Base-by-base conservation (phyloP, 176 grass and related monocot species). In the Neostapfia colusana region DNA sequence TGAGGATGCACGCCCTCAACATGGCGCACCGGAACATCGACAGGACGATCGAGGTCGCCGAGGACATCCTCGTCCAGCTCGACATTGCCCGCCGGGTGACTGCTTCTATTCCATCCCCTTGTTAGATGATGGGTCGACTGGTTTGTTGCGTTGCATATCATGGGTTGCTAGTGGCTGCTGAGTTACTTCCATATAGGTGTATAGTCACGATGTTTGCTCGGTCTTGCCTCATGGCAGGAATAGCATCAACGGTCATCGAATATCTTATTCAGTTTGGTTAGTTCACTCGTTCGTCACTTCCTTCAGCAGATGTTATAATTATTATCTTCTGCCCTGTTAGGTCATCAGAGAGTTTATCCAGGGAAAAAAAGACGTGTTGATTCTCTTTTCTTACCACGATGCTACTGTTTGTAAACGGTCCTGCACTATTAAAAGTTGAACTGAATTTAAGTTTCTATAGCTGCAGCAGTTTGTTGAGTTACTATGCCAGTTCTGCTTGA, bases 1-100 rank as follows among this genome's bases (percentile, higher is more conserved):
- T 89, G 81, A 89, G 88, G 77, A 83, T 43, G 44, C 83, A 91
- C 45, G 88, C 86, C 63, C 75, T 78, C 56, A 44, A 82, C 50
- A 89, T 75, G 90, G 90, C 90, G 41, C 81, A 84, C n/a, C 84
- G 79, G 78, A 97, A 91, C 70, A 85, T 97, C 73, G 88, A 93
- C 42, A 86, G 81, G 78, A 83, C 86, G 40, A 80, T 97, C 70
- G 87, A 79, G 54, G 18, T 79, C 45, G 83, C 93, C n/a, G 88
- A 85, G 48, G 48, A 46, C 77, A 78, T 97, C 46, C 81, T 93
- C 31, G 38, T 44, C 14, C 83, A 93, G 73, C 75, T 92, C 51
- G 86, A 88, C 50, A 53, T 87, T 46, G 60, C 80, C 62, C 82
- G 85, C 26, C 45, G 78, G 89, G 95, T 98, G 27, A 6, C 23